A percentile compares a stretch with the other conserved stretches of the same genome.
These are phyloP conservation scores for Populus euphratica DNA, from an alignment of 345 rosid species.

Conservation along the genomic window DNA sequence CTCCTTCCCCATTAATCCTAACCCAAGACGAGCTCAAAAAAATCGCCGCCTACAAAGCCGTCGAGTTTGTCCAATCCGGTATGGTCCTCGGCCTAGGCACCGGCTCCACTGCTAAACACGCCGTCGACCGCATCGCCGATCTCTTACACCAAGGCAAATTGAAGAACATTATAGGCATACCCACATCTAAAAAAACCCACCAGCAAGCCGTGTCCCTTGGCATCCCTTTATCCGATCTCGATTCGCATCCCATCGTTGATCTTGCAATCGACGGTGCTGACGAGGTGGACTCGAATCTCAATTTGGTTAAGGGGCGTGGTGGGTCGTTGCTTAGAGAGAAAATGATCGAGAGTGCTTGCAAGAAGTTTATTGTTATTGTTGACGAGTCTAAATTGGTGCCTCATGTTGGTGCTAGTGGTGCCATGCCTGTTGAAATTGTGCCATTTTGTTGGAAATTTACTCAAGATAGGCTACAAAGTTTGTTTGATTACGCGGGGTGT, in stretches of 20 bases:
- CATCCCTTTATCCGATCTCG: constrained; percentile 80
- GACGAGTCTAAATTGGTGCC: constrained; percentile 66
- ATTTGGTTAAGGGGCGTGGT: constrained; percentile 88
- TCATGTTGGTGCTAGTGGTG: constrained; percentile 70
- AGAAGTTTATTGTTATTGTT: constrained; percentile 69
- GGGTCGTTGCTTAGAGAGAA: constrained; percentile 90
- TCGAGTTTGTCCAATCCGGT: constrained; percentile 88
- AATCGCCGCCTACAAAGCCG: constrained; percentile 87
- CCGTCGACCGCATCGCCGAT: constrained; percentile 86
- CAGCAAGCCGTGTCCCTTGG: constrained; percentile 77
- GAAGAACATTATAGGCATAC: constrained; percentile 64
- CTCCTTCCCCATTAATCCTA: constrained; percentile 31
- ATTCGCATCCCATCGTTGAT: constrained; percentile 61
- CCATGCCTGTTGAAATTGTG: constrained; percentile 82
- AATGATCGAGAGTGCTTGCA: constrained; percentile 82
- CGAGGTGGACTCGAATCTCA: constrained; percentile 77
- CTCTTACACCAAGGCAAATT: constrained; percentile 69
- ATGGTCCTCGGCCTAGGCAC: constrained; percentile 97
- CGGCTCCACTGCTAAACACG: constrained; percentile 94
- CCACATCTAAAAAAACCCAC: constrained; percentile 73
- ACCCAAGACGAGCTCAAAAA: constrained; percentile 79
- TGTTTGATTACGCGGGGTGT: constrained; percentile 63
- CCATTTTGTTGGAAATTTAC: constrained; percentile 84
- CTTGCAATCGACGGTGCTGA: constrained; percentile 97
- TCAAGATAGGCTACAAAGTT: constrained; percentile 39